Base-by-base conservation (phyloP, 2,329 filamentous ascomycete species). In the Orbilia ellipsospora region DNA sequence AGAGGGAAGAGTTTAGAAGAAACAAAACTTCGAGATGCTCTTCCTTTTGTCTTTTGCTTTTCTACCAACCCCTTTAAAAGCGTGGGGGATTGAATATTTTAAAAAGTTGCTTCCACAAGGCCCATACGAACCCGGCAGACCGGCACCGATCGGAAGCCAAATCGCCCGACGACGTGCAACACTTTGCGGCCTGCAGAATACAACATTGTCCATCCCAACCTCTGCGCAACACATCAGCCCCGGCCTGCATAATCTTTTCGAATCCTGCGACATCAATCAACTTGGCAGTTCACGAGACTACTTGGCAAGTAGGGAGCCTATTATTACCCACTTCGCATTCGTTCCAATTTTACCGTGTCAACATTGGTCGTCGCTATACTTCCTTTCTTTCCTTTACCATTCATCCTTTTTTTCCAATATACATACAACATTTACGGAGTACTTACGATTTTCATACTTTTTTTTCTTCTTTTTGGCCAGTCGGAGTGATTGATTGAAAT, bases 71-170 rank as follows among this genome's bases (percentile, higher is more conserved):
- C 31, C 31, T 36, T 36, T 36, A 36, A 36, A 36, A 4, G 31
- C 10, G 31, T 36, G 2, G 31, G 31, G 31, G 31, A 10, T 36
- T 36, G 31, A 36, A 55, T n/a, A n/a, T 55, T 15, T 15, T 55
- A 36, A 55, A 26, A n/a, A n/a, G 44, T 48, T 48, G 2, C 31
- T 36, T 36, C 8, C 8, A 36, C 31, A 6, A 36, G 31, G 31
- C 31, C 28, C 10, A 6, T 36, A 6, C 31, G 31, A 36, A 36
- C 44, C 40, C 5, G 59, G 44, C 15, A n/a, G 26, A 45, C 51
- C 67, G 67, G 67, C 67, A 72, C 31, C 20, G 10, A 52, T 72
- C 67, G 67, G 67, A 72, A 59, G 67, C 28, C 28, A 18, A 57
- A 44, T 28, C 3, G 15, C 12, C 48, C 63, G 54, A 31, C 63